These are phyloP conservation scores for Leccinum huronense DNA, from an alignment of 1,284 basidiomycete species.

Conservation along the genomic window DNA sequence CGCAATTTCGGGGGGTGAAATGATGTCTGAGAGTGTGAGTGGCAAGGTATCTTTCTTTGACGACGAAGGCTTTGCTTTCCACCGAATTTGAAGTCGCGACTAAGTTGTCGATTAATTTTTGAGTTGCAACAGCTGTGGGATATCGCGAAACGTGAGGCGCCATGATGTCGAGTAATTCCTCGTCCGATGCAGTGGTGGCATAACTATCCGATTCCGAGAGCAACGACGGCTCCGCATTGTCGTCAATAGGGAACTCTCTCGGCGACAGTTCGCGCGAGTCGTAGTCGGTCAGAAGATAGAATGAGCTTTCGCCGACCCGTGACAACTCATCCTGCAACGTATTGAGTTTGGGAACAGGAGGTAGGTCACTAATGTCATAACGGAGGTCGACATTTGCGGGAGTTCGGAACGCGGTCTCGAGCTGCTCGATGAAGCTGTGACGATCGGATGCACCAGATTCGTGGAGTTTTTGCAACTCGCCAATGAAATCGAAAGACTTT, in stretches of 20 bases:
- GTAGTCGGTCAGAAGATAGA: slow-evolving; percentile 19
- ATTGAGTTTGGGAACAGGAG: slow-evolving; percentile 39
- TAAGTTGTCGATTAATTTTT: slow-evolving; percentile 59
- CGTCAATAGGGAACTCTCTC: slow-evolving; percentile 25
- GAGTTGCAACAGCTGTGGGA: slow-evolving; percentile 41
- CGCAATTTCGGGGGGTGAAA: slow-evolving; percentile 58
- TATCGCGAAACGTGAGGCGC: slow-evolving; percentile 28
- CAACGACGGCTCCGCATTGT: slow-evolving; percentile 25
- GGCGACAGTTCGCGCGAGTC: slow-evolving; percentile 22
- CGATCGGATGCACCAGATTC: slow-evolving; percentile 67
- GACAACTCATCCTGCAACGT: slow-evolving; percentile 31
- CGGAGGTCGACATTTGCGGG: slow-evolving; percentile 63
- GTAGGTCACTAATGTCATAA: slow-evolving; percentile 49
- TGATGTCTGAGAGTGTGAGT: slow-evolving; percentile 69
- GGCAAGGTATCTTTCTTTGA: slow-evolving; percentile 20
- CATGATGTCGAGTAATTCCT: slow-evolving; percentile 28
- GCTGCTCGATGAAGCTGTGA: slow-evolving; percentile 77
- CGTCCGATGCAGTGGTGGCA: slow-evolving; percentile 15
- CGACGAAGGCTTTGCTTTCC: slow-evolving; percentile 41
- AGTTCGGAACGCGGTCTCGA: slow-evolving; percentile 75
- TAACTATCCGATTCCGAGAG: slow-evolving; percentile 24
- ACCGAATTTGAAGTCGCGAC: slow-evolving; percentile 71
- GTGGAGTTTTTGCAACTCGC: slow-evolving; percentile 69
- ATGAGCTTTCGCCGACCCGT: slow-evolving; percentile 22
- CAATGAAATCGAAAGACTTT: slow-evolving; percentile 84